Conservation (phyloP, 208 protist species). For the Leishmania braziliensis region DNA sequence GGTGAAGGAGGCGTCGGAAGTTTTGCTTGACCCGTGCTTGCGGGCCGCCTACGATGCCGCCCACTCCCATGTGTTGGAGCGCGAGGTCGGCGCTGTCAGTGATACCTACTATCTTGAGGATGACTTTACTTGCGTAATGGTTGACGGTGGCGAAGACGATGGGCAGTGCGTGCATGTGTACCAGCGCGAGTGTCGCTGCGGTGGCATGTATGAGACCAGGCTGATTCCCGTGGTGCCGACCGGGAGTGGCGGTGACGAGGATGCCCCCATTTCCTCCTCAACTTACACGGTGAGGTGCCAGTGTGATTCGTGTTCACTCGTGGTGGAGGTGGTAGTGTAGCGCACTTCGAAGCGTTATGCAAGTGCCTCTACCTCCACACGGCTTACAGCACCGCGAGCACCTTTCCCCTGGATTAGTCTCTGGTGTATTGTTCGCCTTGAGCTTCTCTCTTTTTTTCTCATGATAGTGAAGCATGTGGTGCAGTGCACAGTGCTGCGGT, state of each 20-base stretch:
- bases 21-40: conserved; percentile 64
- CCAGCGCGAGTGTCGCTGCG: conserved; percentile 76
- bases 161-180: conserved; percentile 44
- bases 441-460: neutral
- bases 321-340: conserved; percentile 55
- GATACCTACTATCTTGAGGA: conserved; percentile 56
- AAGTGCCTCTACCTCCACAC: neutral
- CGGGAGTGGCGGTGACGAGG: neutral
- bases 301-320: conserved; percentile 84
- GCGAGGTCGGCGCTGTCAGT: conserved; percentile 55
- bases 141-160: conserved; percentile 7
- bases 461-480: neutral
- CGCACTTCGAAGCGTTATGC: neutral
- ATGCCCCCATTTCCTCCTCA: neutral
- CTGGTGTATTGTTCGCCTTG: neutral
- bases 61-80: conserved; percentile 38
- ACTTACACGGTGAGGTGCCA: conserved; percentile 35
- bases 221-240: conserved; percentile 18
- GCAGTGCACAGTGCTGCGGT: neutral
- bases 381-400: neutral
- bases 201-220: conserved; percentile 72
- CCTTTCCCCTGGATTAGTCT: neutral
- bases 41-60: conserved; percentile 57
- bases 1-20: conserved; percentile 70
- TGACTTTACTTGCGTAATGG: conserved; percentile 49